Evolutionary conservation across 2,329 filamentous ascomycete genomes (phyloP).

Genomic region (Microdochium nivale): DNA sequence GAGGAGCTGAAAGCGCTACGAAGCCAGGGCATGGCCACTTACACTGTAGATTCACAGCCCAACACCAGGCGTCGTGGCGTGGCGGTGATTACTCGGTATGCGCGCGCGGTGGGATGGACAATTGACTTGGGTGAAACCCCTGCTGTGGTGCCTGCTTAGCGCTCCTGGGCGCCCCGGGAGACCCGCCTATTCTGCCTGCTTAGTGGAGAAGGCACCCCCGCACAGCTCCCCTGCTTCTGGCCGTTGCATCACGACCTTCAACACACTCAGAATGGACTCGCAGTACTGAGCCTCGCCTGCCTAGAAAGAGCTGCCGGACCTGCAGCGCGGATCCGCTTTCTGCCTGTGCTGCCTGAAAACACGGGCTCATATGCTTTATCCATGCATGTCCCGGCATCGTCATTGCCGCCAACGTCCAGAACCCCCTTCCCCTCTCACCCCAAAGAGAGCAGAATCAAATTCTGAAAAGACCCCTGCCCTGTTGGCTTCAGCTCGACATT

Average conservation of each 20-base stretch:
- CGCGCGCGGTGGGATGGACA: background rate
- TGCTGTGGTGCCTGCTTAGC: background rate
- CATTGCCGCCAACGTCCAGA: too few relatives aligned
- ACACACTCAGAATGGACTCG: background rate
- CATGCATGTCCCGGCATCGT: too few relatives aligned
- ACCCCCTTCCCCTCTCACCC: too few relatives aligned
- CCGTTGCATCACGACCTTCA: background rate
- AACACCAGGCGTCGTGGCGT: background rate
- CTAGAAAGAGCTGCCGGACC: too few relatives aligned
- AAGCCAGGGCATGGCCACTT: background rate
- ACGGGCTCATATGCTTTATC: too few relatives aligned
- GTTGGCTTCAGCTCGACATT: too few relatives aligned
- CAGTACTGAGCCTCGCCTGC: too few relatives aligned
- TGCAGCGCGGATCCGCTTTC: too few relatives aligned
- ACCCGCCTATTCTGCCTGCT: background rate
- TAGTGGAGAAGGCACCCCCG: background rate
- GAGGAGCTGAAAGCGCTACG: background rate
- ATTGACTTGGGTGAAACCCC: background rate
- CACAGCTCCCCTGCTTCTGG: background rate
- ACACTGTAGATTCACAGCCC: background rate
- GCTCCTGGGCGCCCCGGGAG: background rate
- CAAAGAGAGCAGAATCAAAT: too few relatives aligned
- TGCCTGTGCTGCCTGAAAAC: background rate
- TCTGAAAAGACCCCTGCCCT: too few relatives aligned
- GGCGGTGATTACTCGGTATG: background rate